Conservation (phyloP, 352 stramenopile species). For the Albugo candida region DNA sequence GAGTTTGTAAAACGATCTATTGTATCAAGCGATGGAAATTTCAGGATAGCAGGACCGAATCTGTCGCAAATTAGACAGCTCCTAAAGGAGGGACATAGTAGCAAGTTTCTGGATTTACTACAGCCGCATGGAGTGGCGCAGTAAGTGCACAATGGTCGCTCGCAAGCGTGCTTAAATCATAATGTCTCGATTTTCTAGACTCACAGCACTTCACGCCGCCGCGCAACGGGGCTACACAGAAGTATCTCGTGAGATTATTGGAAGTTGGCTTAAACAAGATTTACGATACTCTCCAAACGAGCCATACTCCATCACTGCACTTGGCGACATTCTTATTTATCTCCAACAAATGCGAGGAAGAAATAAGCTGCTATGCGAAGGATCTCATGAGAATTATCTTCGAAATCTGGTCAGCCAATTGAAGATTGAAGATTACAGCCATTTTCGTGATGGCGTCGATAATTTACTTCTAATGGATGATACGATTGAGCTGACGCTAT, state of each 20-base stretch:
- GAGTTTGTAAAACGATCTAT: slow-evolving; percentile 28
- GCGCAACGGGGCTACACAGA: slow-evolving; percentile 54
- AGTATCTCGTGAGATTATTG: slow-evolving; percentile 31
- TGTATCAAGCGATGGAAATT: slow-evolving; percentile 31
- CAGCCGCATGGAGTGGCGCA: background rate
- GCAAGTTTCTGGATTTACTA: background rate
- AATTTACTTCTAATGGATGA: slow-evolving; percentile 44
- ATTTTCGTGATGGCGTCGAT: slow-evolving; percentile 38
- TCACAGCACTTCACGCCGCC: slow-evolving; percentile 32
- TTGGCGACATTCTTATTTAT: slow-evolving; percentile 35
- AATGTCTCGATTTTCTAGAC: slow-evolving; percentile 10
- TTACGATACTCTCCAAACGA: slow-evolving; percentile 1
- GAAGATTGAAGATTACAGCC: slow-evolving; percentile 26
- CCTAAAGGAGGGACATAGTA: slow-evolving; percentile 36
- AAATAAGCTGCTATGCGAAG: slow-evolving; percentile 28
- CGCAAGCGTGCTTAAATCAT: background rate
- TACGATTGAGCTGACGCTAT: slow-evolving; percentile 24
- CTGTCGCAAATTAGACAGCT: slow-evolving; percentile 39
- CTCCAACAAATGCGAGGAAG: slow-evolving; percentile 24
- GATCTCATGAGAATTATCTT: slow-evolving; percentile 37
- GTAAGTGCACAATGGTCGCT: background rate
- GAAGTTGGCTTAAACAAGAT: slow-evolving; percentile 18
- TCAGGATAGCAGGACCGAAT: slow-evolving; percentile 44
- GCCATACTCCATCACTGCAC: slow-evolving; percentile 37
- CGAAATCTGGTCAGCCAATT: slow-evolving; percentile 20